A percentile compares a stretch with the other conserved stretches of the same genome.
Conservation (phyloP, 108 stramenopile genomes). For the Cyclotella baltica region DNA sequence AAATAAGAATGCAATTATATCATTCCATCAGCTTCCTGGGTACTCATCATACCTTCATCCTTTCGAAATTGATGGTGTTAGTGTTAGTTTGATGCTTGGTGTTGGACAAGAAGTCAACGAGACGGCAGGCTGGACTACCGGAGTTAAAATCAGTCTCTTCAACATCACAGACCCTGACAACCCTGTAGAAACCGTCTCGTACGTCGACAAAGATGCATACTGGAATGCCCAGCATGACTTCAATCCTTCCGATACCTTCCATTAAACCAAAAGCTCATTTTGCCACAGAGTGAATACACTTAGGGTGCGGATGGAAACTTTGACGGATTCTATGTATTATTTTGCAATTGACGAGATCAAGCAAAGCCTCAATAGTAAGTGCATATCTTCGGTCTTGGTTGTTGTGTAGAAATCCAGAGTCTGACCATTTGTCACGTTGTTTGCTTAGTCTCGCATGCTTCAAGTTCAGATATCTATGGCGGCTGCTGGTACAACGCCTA, state of each 20-base stretch:
- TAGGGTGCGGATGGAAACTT: conserved; percentile 42
- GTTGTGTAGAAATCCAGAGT: no score
- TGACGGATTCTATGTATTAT: conserved; percentile 57
- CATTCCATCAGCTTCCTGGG: conserved; percentile 55
- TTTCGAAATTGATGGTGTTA: conserved; percentile 39
- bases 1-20: no score
- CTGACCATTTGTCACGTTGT: no score
- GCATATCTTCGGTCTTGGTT: no score
- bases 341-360: conserved; percentile 27
- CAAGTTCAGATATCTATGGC: conserved; percentile 27
- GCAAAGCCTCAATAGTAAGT: conserved; percentile 41
- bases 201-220: conserved; percentile 48
- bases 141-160: conserved; percentile 52
- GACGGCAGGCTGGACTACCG: conserved; percentile 19
- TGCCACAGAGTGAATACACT: conserved; percentile 45
- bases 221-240: conserved; percentile 44
- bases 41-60: conserved; percentile 52
- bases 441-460: conserved; percentile 43
- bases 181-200: conserved; percentile 34
- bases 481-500: conserved; percentile 58
- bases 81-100: conserved; percentile 48
- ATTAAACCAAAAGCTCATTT: conserved; percentile 45
- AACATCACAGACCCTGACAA: conserved; percentile 41
- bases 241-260: conserved; percentile 52
- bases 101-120: conserved; percentile 48